These are phyloP conservation scores for Trifolium repens DNA, from an alignment of 306 rosid species.

Conservation along the genomic window DNA sequence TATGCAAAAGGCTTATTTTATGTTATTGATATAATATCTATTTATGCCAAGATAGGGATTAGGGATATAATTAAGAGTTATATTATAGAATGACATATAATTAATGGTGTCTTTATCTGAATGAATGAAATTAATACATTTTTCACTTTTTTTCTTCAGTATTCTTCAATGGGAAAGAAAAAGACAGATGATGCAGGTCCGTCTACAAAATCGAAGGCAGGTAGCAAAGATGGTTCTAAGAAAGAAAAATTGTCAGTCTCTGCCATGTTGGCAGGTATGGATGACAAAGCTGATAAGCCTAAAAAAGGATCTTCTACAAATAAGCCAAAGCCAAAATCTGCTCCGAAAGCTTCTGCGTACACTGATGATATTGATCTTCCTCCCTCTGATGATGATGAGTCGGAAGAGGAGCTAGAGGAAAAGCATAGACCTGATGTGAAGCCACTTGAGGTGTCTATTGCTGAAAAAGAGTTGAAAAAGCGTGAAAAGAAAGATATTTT, in stretches of 20 bases:
- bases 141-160: not conserved
- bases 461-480: slow-evolving; percentile 33
- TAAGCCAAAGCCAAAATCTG: slow-evolving; percentile 14
- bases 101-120: not conserved
- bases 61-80: not conserved
- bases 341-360: slow-evolving; percentile 30
- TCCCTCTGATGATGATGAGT: slow-evolving; percentile 27
- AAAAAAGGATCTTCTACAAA: slow-evolving; percentile 14
- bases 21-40: not conserved
- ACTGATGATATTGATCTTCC: slow-evolving; percentile 32
- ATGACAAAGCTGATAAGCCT: slow-evolving; percentile 29
- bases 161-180: slow-evolving; percentile 23
- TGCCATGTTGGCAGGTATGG: slow-evolving; percentile 9
- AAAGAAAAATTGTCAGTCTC: slow-evolving; percentile 25
- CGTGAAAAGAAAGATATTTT: slow-evolving; percentile 32
- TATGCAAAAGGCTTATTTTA: not conserved
- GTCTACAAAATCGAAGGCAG: not conserved
- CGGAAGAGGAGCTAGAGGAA: slow-evolving; percentile 9
- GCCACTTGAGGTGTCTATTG: slow-evolving; percentile 33
- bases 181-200: slow-evolving; percentile 27
- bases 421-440: slow-evolving; percentile 22
- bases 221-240: slow-evolving; percentile 14
- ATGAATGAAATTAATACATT: not conserved
- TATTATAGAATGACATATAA: not conserved
- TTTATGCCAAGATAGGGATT: not conserved